Conservation (phyloP, 345 rosid species). For the Triadica sebifera region DNA sequence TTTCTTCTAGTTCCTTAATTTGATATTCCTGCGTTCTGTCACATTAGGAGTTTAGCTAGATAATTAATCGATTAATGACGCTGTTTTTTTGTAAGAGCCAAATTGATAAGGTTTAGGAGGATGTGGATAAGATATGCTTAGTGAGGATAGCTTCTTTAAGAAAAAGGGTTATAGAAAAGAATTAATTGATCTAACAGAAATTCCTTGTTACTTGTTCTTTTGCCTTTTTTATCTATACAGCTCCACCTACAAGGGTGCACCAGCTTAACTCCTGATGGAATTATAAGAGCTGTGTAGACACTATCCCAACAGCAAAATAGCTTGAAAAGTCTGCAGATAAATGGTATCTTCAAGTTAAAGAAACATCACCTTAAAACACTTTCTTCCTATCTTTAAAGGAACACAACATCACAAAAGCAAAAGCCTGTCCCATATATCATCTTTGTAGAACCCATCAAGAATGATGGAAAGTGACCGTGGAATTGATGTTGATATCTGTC, state of each 20-base stretch:
- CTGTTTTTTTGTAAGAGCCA: not conserved
- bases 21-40: not conserved
- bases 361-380: slow-evolving; percentile 53
- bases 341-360: slow-evolving; percentile 47
- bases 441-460: slow-evolving; percentile 7
- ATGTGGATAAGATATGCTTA: slow-evolving; percentile 2
- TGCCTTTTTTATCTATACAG: slow-evolving; percentile 31
- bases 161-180: not conserved
- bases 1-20: not conserved
- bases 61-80: not conserved
- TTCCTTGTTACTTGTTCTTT: not conserved
- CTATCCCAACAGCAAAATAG: slow-evolving; percentile 34
- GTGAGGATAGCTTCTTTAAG: not conserved
- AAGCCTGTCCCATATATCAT: slow-evolving; percentile 28
- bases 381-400: slow-evolving; percentile 25
- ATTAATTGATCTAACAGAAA: too few species aligned
- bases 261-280: slow-evolving; percentile 65
- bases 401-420: slow-evolving; percentile 4
- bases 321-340: slow-evolving; percentile 42
- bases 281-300: slow-evolving; percentile 49
- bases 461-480: not conserved
- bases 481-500: slow-evolving; percentile 65
- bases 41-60: not conserved
- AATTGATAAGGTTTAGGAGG: not conserved
- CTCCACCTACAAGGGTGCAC: slow-evolving; percentile 59